Evolutionary conservation across 257 asterid genomes (phyloP).

Genomic region (Nicotiana attenuata): DNA sequence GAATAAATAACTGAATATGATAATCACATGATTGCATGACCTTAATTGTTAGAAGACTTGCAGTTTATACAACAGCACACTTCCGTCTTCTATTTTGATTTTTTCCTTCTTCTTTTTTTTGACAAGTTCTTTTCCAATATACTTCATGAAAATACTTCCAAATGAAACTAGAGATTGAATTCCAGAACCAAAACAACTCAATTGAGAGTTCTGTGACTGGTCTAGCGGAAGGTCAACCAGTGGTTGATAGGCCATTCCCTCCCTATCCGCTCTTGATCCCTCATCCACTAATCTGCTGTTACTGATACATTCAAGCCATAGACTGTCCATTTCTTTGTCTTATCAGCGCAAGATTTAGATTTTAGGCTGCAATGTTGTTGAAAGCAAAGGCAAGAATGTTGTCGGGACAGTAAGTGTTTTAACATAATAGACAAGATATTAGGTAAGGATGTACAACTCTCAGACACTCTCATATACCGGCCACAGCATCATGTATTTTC

Average conservation of each 20-base stretch:
- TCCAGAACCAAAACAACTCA: not conserved
- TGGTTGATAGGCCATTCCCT: not conserved
- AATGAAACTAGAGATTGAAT: not conserved
- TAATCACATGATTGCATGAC: not conserved
- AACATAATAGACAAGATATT: not conserved
- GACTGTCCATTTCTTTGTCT: not conserved
- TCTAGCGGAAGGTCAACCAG: not conserved
- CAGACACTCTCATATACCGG: not conserved
- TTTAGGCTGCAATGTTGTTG: not conserved
- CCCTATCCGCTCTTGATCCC: not conserved
- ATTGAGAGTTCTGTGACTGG: not conserved
- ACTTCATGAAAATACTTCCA: not conserved
- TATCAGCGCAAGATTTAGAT: not conserved
- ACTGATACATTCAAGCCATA: not conserved
- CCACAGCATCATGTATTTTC: not conserved
- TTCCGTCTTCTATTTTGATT: not conserved
- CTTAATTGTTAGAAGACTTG: not conserved
- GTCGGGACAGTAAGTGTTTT: not conserved
- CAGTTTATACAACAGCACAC: not conserved
- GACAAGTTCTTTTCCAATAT: not conserved
- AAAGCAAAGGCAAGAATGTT: not conserved
- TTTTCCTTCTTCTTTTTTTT: not conserved
- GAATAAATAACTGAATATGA: not conserved
- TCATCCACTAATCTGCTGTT: not conserved
- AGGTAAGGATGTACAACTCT: not conserved